phyloP scores from a whole-genome alignment of 345 rosid species.

The Dovyalis caffra region DNA sequence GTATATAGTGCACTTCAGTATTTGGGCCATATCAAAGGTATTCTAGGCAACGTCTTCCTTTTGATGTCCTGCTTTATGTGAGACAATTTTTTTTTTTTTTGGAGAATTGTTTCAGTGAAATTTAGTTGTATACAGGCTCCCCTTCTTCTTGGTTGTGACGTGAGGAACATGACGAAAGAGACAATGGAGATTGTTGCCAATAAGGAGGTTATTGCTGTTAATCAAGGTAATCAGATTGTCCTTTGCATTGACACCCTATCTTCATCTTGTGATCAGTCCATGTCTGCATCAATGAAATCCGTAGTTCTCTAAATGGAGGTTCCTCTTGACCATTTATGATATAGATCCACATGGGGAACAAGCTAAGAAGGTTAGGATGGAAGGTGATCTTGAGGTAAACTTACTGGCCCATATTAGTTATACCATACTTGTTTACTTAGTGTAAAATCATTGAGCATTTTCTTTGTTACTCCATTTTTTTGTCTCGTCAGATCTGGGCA shows the following conservation, averaged over 20 bases:
- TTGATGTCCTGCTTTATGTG: background rate
- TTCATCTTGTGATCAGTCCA: background rate
- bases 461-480: background rate
- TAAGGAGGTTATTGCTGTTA: slow-evolving; percentile 75
- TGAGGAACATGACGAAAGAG: slow-evolving; percentile 61
- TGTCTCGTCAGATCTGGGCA: slow-evolving; percentile 26
- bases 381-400: slow-evolving; percentile 41
- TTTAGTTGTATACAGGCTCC: slow-evolving; percentile 45
- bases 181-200: slow-evolving; percentile 56
- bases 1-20: slow-evolving; percentile 81
- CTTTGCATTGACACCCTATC: too few species aligned
- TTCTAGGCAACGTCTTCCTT: background rate
- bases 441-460: background rate
- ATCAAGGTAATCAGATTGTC: slow-evolving; percentile 54
- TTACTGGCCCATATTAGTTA: background rate
- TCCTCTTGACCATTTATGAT: slow-evolving; percentile 1
- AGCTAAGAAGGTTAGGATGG: slow-evolving; percentile 49
- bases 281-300: background rate
- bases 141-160: slow-evolving; percentile 76
- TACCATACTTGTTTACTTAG: background rate
- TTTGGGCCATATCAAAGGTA: slow-evolving; percentile 97
- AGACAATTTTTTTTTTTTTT: background rate
- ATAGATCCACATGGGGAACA: slow-evolving; percentile 44
- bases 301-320: background rate
- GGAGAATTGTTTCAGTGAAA: background rate